Conservation (phyloP, 106 monocot genomes). For the Dendrobium huoshanense region DNA sequence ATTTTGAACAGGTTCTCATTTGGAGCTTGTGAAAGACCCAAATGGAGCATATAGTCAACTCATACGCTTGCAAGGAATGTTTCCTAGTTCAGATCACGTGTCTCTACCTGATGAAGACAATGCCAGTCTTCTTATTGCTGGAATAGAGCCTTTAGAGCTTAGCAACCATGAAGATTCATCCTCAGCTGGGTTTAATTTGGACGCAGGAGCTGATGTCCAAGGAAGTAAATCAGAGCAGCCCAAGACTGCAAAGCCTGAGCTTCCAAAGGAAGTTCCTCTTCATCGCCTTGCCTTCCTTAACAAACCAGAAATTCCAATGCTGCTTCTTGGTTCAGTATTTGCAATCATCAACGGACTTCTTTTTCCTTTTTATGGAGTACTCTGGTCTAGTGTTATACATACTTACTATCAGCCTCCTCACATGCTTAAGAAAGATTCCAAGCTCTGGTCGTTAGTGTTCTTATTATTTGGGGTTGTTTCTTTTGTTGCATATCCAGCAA, state of each 20-base stretch:
- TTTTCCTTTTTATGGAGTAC: conserved; percentile 24
- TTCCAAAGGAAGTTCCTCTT: conserved; percentile 20
- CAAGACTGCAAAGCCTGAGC: background rate
- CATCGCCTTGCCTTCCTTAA: conserved; percentile 25
- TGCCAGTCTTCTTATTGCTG: background rate
- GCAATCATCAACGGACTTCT: conserved; percentile 20
- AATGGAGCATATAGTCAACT: background rate
- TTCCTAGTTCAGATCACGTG: background rate
- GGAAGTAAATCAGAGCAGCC: too few relatives aligned
- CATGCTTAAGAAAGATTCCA: conserved; percentile 25
- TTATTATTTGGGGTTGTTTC: conserved; percentile 16
- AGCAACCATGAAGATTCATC: background rate
- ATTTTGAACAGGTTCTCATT: background rate
- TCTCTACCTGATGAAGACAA: conserved; percentile 6
- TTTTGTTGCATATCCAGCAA: conserved; percentile 15
- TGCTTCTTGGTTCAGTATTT: conserved; percentile 14
- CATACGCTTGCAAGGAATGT: background rate
- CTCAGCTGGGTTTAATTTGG: background rate
- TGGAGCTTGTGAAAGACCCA: background rate
- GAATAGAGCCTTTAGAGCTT: background rate
- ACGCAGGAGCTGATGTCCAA: background rate
- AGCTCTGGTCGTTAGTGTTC: conserved; percentile 23
- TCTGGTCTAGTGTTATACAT: conserved; percentile 13
- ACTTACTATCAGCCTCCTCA: conserved; percentile 24
- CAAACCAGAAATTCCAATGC: conserved; percentile 30